Evolutionary conservation across 495 filamentous ascomycete genomes (phyloP).

Genomic region (Pyrenopolyporus hunteri): DNA sequence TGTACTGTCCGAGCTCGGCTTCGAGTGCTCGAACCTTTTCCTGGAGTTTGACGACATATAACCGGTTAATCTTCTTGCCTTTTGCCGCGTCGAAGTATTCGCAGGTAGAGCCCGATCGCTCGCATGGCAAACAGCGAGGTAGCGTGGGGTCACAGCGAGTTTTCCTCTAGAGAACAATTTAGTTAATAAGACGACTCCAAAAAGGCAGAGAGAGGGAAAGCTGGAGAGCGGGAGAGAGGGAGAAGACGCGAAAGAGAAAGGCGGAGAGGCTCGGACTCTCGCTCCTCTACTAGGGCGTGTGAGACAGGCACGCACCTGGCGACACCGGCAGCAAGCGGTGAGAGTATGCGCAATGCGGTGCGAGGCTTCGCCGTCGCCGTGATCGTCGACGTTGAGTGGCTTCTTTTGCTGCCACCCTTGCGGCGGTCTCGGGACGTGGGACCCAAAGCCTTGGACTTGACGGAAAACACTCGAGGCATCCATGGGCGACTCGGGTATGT

Average conservation of each 20-base stretch:
- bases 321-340: conserved; percentile 85
- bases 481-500: conserved; percentile 42
- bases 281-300: not conserved
- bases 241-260: too few relatives aligned
- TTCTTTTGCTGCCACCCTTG: conserved; percentile 41
- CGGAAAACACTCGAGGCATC: conserved; percentile 58
- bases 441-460: conserved; percentile 53
- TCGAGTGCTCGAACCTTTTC: conserved; percentile 80
- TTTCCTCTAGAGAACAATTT: conserved; percentile 68
- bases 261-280: not conserved
- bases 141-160: conserved; percentile 91
- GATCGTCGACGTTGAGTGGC: conserved; percentile 39
- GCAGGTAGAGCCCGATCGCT: conserved; percentile 84
- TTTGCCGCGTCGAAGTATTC: conserved; percentile 92
- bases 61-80: conserved; percentile 75
- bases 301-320: conserved; percentile 67
- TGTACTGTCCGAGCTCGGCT: conserved; percentile 67
- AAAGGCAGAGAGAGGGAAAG: too few relatives aligned
- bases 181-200: too few relatives aligned
- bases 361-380: conserved; percentile 52
- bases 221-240: too few relatives aligned
- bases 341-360: conserved; percentile 79
- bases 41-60: conserved; percentile 87
- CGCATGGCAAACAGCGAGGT: conserved; percentile 89
- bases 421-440: conserved; percentile 47